Conservation (phyloP, 257 asterid species). For the Solanum chmielewskii region DNA sequence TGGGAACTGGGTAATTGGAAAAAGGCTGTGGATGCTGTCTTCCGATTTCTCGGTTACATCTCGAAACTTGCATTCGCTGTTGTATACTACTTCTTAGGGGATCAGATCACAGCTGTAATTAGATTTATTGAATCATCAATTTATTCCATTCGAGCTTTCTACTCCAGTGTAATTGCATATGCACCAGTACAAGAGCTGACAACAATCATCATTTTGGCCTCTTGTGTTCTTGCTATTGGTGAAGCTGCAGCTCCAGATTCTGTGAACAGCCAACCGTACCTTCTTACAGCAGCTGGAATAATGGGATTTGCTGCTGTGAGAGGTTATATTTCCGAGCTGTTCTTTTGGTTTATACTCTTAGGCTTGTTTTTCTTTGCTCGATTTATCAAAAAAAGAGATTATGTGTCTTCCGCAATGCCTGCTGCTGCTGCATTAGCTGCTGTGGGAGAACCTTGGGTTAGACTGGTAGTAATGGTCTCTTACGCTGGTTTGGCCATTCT, state of each 20-base stretch:
- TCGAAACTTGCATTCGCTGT: slow-evolving; percentile 41
- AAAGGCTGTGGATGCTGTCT: slow-evolving; percentile 14
- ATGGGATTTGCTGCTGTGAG: slow-evolving; percentile 71
- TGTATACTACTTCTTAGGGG: slow-evolving; percentile 48
- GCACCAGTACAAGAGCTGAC: slow-evolving; percentile 76
- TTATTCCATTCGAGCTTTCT: slow-evolving; percentile 53
- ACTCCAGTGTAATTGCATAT: slow-evolving; percentile 59
- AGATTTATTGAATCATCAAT: slow-evolving; percentile 40
- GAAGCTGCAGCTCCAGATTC: slow-evolving; percentile 77
- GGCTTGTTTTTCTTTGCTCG: slow-evolving; percentile 54
- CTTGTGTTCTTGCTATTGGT: slow-evolving; percentile 49
- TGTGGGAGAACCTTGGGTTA: slow-evolving; percentile 92
- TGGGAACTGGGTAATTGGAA: slow-evolving; percentile 91
- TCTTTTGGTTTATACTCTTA: slow-evolving; percentile 66
- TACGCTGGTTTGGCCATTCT: slow-evolving; percentile 54
- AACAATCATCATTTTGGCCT: slow-evolving; percentile 54
- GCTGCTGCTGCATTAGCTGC: slow-evolving; percentile 68
- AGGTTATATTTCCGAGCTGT: slow-evolving; percentile 58
- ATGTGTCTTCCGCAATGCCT: slow-evolving; percentile 70
- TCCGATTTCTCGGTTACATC: slow-evolving; percentile 30
- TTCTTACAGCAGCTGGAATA: slow-evolving; percentile 65
- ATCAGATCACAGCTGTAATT: slow-evolving; percentile 50
- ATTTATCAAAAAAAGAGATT: slow-evolving; percentile 61
- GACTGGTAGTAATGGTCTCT: slow-evolving; percentile 39
- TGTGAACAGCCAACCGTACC: slow-evolving; percentile 59